Evolutionary conservation across 805 yeast species (phyloP).

Genomic region (Cephaloascus fragrans): DNA sequence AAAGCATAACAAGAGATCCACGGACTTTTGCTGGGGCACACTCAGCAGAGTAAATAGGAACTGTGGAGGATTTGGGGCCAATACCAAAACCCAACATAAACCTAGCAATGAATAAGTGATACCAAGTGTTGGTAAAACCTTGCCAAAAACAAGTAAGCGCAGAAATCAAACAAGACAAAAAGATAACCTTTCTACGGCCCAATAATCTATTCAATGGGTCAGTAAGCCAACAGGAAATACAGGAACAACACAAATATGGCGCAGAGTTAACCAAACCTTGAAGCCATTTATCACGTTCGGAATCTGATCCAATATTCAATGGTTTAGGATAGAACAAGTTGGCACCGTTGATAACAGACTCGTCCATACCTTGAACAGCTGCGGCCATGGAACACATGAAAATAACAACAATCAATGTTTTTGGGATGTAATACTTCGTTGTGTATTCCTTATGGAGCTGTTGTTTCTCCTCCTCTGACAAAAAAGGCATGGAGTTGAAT

Average conservation of each 20-base stretch:
- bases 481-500: constrained; percentile 31
- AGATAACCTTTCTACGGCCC: constrained; percentile 55
- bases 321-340: constrained; percentile 39
- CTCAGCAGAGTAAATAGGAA: constrained; percentile 60
- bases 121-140: constrained; percentile 52
- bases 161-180: constrained; percentile 47
- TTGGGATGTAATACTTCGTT: constrained; percentile 32
- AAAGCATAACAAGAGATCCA: constrained; percentile 60
- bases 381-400: constrained; percentile 62
- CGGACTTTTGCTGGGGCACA: constrained; percentile 47
- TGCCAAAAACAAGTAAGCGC: constrained; percentile 55
- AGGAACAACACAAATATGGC: constrained; percentile 53
- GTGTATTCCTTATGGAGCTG: constrained; percentile 39
- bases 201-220: constrained; percentile 38
- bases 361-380: constrained; percentile 68
- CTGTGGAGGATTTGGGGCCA: constrained; percentile 60
- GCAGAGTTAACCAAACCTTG: constrained; percentile 56
- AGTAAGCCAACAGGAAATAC: constrained; percentile 46
- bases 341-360: constrained; percentile 63
- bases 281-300: constrained; percentile 25
- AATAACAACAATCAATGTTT: constrained; percentile 28
- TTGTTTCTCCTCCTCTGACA: constrained; percentile 29
- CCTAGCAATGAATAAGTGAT: constrained; percentile 50
- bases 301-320: constrained; percentile 25
- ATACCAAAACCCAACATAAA: constrained; percentile 54